A percentile compares a stretch with the other conserved stretches of the same genome.
These are phyloP conservation scores for Eucalyptus sideroxylon DNA, from an alignment of 345 rosid genomes.

Conservation along the genomic window DNA sequence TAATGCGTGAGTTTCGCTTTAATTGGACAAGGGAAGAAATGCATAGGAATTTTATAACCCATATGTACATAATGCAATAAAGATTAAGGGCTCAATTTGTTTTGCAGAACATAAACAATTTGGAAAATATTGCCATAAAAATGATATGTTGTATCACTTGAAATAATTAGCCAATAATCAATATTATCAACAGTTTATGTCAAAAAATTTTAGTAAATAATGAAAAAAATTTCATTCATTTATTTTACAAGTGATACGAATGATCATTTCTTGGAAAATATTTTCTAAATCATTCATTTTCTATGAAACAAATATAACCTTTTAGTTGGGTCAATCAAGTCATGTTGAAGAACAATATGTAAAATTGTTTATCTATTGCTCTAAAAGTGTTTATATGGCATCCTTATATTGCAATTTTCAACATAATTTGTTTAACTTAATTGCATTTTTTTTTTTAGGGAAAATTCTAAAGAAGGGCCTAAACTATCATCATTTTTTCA, in stretches of 20 bases:
- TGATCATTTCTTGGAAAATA: too few relatives aligned
- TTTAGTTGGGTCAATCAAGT: not conserved
- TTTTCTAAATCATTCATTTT: not conserved
- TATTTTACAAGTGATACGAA: not conserved
- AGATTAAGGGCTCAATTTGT: not conserved
- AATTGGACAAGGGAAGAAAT: not conserved
- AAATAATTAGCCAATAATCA: not conserved
- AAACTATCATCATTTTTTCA: too few relatives aligned
- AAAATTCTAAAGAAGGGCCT: too few relatives aligned
- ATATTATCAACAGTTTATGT: not conserved
- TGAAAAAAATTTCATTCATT: too few relatives aligned
- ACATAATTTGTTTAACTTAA: not conserved
- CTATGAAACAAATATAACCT: not conserved
- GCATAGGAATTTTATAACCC: not conserved
- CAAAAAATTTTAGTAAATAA: too few relatives aligned
- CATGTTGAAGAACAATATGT: not conserved
- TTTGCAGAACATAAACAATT: not conserved
- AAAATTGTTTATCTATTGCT: not conserved
- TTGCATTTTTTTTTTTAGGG: not conserved
- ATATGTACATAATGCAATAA: not conserved
- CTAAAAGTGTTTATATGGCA: not conserved
- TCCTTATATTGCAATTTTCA: not conserved
- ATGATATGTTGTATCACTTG: not conserved
- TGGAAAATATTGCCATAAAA: not conserved
- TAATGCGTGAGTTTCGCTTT: not conserved